Evolutionary conservation across 441 rosid genomes (phyloP), one percentile per base, ranked within the genome.

Genomic region (Metrosideros polymorpha): DNA sequence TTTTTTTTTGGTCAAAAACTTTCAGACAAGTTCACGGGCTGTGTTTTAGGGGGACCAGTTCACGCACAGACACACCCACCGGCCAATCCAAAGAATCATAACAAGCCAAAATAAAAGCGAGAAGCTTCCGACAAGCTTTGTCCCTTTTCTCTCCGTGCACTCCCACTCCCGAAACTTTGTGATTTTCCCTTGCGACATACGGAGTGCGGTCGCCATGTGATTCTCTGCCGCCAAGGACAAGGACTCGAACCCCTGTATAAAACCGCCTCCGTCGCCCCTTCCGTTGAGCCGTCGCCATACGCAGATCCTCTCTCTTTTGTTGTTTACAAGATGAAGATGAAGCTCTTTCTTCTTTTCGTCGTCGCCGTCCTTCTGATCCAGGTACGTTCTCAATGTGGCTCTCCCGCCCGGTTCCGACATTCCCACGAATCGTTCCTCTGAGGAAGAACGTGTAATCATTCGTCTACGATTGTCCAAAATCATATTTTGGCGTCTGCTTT

Each of bases 351-450:
- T 27, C 13, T 86, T 86, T 87, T 90, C 27, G 29, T 85, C 47
- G 19, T 84, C 51, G 12, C 83, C 30, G 35, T 90, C 82, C 88
- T 91, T 71, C 86, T 88, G 77, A 66, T 90, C 24, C 90, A 89
- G 91, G 91, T 89, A 85, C 32, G 45, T 84, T 83, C 17, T 59
- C 45, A 50, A 42, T 15, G 63, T 9, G 63, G 49, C 32, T 83
- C 77, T 4, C 14, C 25, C 77, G 32, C 77, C 77, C 6, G 27
- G 47, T 66, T 12, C 79, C 4, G n/a, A 66, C 79, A 6, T 9
- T 35, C 47, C 79, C 15, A 22, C 7, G 27, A 10, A 19, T 66
- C 25, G 47, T 66, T 49, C 35, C 47, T 66, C 2, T 0, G 8
- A 19, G 19, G 47, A 66, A 35, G 47, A 35, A 19, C 27, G 79